Percentiles rank a stretch among this genome's conserved stretches.
These are phyloP conservation scores for Dorcoceras hygrometricum DNA, from an alignment of 257 asterid species.

Conservation along the genomic window DNA sequence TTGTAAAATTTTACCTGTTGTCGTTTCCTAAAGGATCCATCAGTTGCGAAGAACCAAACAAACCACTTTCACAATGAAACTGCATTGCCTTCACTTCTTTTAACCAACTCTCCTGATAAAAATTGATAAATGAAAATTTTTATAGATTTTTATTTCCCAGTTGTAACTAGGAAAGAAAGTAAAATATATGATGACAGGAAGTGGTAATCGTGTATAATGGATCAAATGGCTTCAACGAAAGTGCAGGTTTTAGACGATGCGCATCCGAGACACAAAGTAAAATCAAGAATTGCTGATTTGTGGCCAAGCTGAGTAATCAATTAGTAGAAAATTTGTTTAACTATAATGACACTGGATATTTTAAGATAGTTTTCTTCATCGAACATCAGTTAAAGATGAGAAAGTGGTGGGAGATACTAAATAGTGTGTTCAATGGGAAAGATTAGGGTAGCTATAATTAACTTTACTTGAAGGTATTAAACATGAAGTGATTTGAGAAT, in stretches of 20 bases:
- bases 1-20: constrained; percentile 30
- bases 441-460: not conserved
- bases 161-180: not conserved
- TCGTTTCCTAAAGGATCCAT: constrained; percentile 18
- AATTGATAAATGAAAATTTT: too few species aligned
- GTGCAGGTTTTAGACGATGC: not conserved
- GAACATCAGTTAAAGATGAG: not conserved
- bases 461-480: not conserved
- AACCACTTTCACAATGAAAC: constrained; percentile 35
- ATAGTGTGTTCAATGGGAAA: too few species aligned
- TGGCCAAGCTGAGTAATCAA: not conserved
- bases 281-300: not conserved
- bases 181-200: too few species aligned
- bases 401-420: not conserved
- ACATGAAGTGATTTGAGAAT: not conserved
- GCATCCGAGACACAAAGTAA: not conserved
- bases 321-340: not conserved
- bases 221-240: not conserved
- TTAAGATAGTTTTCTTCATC: not conserved
- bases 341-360: too few species aligned
- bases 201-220: not conserved
- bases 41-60: constrained; percentile 24
- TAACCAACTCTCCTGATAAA: constrained; percentile 46
- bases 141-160: not conserved
- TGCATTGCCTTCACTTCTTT: constrained; percentile 49